phyloP scores from a whole-genome alignment of 106 monocot genomes.

The Acorus calamus region DNA sequence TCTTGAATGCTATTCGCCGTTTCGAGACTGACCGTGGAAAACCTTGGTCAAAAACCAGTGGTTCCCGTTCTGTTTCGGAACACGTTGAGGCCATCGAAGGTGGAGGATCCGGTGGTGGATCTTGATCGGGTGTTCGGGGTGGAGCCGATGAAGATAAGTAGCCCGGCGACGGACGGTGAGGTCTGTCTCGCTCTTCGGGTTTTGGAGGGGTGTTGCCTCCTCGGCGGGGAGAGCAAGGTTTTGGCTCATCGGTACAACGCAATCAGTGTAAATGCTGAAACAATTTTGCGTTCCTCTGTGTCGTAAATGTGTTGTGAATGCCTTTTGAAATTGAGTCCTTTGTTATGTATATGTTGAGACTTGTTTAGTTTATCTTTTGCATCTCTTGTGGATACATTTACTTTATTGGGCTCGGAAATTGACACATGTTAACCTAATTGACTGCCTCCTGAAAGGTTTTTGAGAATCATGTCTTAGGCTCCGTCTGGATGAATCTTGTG shows the following conservation, averaged over 20 bases:
- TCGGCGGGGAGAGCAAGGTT: conserved; percentile 54
- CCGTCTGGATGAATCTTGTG: too few relatives aligned
- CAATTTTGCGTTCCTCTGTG: too few relatives aligned
- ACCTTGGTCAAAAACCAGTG: conserved; percentile 44
- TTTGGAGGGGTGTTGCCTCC: conserved; percentile 90
- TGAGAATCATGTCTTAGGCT: too few relatives aligned
- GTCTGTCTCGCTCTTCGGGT: conserved; percentile 91
- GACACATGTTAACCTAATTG: too few relatives aligned
- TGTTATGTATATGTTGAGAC: too few relatives aligned
- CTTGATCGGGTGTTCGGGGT: conserved; percentile 73
- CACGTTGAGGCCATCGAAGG: conserved; percentile 44
- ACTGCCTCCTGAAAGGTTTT: too few relatives aligned
- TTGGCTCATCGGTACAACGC: conserved; percentile 60
- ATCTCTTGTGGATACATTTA: too few relatives aligned
- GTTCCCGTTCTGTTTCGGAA: conserved; percentile 88
- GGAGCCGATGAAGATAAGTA: conserved; percentile 74
- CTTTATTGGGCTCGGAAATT: too few relatives aligned
- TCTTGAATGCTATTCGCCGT: background rate
- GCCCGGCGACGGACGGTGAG: conserved; percentile 76
- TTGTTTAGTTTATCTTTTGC: too few relatives aligned
- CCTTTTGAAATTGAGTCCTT: too few relatives aligned
- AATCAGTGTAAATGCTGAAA: conserved; percentile 44
- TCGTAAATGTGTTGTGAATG: too few relatives aligned
- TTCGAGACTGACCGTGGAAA: conserved; percentile 6
- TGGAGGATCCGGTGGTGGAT: conserved; percentile 40